A percentile compares a stretch with the other conserved stretches of the same genome.
phyloP scores from a whole-genome alignment of 2,329 filamentous ascomycete species.

The Phialemoniopsis sp. region DNA sequence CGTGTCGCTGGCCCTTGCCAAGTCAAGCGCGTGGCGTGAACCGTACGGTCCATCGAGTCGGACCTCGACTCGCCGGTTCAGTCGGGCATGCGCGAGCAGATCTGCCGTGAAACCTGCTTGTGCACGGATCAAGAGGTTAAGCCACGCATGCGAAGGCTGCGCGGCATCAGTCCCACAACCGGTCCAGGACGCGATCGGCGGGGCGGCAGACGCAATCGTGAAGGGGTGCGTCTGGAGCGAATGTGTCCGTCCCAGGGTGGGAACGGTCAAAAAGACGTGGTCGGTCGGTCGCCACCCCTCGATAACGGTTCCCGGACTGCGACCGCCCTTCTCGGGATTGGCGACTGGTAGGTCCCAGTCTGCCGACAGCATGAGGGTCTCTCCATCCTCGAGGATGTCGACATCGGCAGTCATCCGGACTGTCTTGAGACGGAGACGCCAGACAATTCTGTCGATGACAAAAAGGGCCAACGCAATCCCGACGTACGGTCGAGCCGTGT shows the following conservation, averaged over 20 bases:
- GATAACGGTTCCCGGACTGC: constrained; percentile 25
- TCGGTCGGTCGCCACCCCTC: constrained; percentile 57
- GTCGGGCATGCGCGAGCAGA: constrained; percentile 45
- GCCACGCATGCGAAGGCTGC: constrained; percentile 37
- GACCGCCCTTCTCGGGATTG: neutral
- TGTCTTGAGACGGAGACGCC: constrained; percentile 49
- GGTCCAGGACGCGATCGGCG: constrained; percentile 13
- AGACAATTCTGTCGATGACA: constrained; percentile 51
- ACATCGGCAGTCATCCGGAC: constrained; percentile 42
- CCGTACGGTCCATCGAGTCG: constrained; percentile 64
- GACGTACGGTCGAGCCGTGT: constrained; percentile 47
- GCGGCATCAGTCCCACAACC: constrained; percentile 2
- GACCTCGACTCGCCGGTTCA: constrained; percentile 35
- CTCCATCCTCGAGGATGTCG: constrained; percentile 48
- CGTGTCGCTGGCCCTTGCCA: constrained; percentile 42
- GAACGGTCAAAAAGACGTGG: constrained; percentile 60
- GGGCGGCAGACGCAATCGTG: constrained; percentile 59
- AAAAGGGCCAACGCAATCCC: constrained; percentile 50
- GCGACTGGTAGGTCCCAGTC: constrained; percentile 26
- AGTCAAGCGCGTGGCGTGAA: constrained; percentile 47
- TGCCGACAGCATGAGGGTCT: constrained; percentile 45
- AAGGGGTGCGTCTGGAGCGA: constrained; percentile 61
- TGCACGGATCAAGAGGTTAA: constrained; percentile 56
- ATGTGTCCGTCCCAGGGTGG: constrained; percentile 46
- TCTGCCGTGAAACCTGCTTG: constrained; percentile 55